phyloP scores from a whole-genome alignment of 257 asterid species.

The Scutellaria barbata region DNA sequence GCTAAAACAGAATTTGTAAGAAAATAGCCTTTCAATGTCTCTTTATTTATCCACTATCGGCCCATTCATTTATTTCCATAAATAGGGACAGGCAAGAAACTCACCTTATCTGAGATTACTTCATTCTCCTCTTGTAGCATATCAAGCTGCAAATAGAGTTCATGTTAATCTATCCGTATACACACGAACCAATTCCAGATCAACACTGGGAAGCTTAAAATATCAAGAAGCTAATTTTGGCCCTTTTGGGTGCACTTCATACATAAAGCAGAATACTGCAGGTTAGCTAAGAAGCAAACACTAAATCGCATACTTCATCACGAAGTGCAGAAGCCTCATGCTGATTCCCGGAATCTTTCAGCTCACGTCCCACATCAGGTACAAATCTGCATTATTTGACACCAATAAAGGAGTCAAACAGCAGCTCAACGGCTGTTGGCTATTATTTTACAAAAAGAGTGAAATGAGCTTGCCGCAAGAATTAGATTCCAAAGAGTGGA shows the following conservation, averaged over 20 bases:
- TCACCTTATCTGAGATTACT: constrained; percentile 81
- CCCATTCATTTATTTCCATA: constrained; percentile 14
- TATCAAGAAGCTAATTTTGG: not conserved
- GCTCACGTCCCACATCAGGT: constrained; percentile 71
- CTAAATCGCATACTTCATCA: constrained; percentile 74
- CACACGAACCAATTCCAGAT: constrained; percentile 19
- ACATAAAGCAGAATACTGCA: constrained; percentile 22
- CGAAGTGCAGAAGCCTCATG: constrained; percentile 89
- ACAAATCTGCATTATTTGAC: constrained; percentile 59
- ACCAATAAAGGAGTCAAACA: constrained; percentile 30
- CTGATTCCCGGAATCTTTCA: constrained; percentile 74
- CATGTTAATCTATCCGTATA: constrained; percentile 31
- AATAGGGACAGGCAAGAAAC: constrained; percentile 31
- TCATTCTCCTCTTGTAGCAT: constrained; percentile 98
- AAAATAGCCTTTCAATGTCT: constrained; percentile 1
- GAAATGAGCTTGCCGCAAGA: constrained; percentile 15
- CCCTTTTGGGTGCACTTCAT: constrained; percentile 14
- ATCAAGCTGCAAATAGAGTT: constrained; percentile 78
- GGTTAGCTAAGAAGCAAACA: constrained; percentile 33
- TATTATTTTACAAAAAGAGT: constrained; percentile 15
- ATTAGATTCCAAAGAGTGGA: no score
- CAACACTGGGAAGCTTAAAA: constrained; percentile 22
- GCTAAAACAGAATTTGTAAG: constrained; percentile 28
- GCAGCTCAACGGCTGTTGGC: constrained; percentile 3
- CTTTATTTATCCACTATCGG: not conserved